Percentiles rank a stretch among this genome's conserved stretches.
phyloP scores from a whole-genome alignment of 495 filamentous ascomycete genomes.

The Penicillium argentinense region DNA sequence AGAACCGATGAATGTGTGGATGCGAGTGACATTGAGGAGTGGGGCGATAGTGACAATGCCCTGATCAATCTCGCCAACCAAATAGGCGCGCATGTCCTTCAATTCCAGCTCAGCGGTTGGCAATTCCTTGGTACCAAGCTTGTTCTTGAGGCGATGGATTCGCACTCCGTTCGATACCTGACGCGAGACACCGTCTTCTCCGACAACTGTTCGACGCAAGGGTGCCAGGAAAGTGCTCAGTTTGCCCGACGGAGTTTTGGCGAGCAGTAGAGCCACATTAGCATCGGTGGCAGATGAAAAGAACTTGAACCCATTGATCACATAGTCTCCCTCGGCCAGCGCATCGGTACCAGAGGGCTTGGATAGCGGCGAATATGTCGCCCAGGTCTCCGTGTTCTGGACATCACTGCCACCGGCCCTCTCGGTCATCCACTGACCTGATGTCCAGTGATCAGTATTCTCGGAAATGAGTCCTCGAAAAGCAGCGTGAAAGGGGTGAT shows the following conservation, averaged over 20 bases:
- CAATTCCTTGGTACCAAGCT: constrained; percentile 66
- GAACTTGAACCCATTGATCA: constrained; percentile 72
- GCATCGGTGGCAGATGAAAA: constrained; percentile 76
- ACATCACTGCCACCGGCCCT: constrained; percentile 75
- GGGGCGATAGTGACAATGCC: constrained; percentile 67
- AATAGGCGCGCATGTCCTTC: constrained; percentile 58
- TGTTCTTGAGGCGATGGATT: constrained; percentile 68
- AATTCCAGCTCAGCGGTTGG: constrained; percentile 73
- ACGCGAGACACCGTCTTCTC: constrained; percentile 16
- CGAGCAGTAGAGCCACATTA: constrained; percentile 67
- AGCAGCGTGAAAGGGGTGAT: constrained; percentile 51
- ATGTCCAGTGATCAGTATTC: constrained; percentile 65
- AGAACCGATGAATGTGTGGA: constrained; percentile 60
- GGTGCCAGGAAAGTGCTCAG: constrained; percentile 70
- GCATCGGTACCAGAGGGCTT: constrained; percentile 7
- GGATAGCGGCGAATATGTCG: constrained; percentile 34
- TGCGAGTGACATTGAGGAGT: constrained; percentile 67
- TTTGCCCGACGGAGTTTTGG: constrained; percentile 54
- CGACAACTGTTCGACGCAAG: constrained; percentile 46
- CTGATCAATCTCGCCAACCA: constrained; percentile 61
- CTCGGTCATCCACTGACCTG: constrained; percentile 87
- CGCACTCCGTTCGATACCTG: constrained; percentile 58
- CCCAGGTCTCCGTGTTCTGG: constrained; percentile 67
- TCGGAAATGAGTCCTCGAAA: constrained; percentile 53
- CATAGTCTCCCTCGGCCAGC: constrained; percentile 31